A percentile compares a stretch with the other conserved stretches of the same genome.
Evolutionary conservation across 1,284 basidiomycete species (phyloP).

Genomic region (Microbotryum scabiosae): DNA sequence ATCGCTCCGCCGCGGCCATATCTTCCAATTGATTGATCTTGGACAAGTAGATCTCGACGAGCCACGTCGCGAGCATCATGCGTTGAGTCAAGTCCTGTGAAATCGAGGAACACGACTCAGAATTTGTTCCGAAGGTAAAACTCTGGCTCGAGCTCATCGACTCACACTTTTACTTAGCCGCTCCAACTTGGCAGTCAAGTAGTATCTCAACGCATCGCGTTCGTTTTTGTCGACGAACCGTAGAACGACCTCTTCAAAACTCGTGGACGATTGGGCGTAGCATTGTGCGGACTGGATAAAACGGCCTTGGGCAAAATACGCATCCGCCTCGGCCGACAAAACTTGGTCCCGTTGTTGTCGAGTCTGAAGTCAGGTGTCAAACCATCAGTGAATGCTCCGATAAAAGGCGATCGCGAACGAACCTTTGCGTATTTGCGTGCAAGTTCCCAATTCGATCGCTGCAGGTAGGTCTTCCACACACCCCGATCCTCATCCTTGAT

Average conservation of each 20-base stretch:
- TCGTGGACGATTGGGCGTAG: slow-evolving; percentile 77
- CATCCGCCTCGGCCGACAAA: slow-evolving; percentile 72
- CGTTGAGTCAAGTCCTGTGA: slow-evolving; percentile 77
- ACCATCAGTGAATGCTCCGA: too few species aligned
- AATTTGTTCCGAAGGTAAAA: not conserved
- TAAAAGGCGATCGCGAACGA: too few species aligned
- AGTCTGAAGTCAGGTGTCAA: slow-evolving; percentile 48
- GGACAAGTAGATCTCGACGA: slow-evolving; percentile 92
- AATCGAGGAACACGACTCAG: not conserved
- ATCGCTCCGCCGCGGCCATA: slow-evolving; percentile 58
- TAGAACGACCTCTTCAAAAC: slow-evolving; percentile 87
- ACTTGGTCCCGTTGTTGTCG: slow-evolving; percentile 76
- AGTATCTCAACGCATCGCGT: slow-evolving; percentile 84
- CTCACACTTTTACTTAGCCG: slow-evolving; percentile 66
- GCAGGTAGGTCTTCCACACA: slow-evolving; percentile 86
- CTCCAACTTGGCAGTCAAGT: slow-evolving; percentile 79
- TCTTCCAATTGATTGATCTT: slow-evolving; percentile 97
- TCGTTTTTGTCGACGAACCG: slow-evolving; percentile 84
- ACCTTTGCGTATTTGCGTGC: slow-evolving; percentile 79
- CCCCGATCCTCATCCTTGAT: slow-evolving; percentile 83
- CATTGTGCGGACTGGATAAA: slow-evolving; percentile 87
- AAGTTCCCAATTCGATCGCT: slow-evolving; percentile 63
- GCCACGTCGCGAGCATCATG: slow-evolving; percentile 98
- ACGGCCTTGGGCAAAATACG: slow-evolving; percentile 69
- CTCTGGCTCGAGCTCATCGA: slow-evolving; percentile 1